These are phyloP conservation scores for Arabidopsis hybrid DNA, from an alignment of 441 rosid genomes.

Conservation along the genomic window DNA sequence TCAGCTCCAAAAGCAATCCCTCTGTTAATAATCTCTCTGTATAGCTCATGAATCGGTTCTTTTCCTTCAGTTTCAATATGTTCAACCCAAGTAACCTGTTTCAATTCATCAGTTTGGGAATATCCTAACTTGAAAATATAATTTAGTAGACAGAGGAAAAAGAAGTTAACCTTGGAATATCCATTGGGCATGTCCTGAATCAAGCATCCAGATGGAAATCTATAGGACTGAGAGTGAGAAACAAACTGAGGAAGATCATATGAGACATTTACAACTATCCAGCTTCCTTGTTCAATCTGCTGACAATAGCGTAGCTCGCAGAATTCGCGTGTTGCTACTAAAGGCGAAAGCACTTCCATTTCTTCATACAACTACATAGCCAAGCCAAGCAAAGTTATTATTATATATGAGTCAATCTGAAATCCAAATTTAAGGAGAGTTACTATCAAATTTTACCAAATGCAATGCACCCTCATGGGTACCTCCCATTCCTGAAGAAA, in stretches of 20 bases:
- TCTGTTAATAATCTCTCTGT: slow-evolving; percentile 64
- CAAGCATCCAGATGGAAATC: slow-evolving; percentile 96
- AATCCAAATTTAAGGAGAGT: not conserved
- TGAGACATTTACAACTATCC: slow-evolving; percentile 89
- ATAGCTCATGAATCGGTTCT: slow-evolving; percentile 60
- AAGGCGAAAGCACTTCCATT: slow-evolving; percentile 88
- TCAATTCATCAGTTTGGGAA: not conserved
- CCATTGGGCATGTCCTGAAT: slow-evolving; percentile 98
- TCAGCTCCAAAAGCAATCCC: slow-evolving; percentile 95
- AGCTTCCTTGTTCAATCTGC: slow-evolving; percentile 88
- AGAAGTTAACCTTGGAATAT: slow-evolving; percentile 74
- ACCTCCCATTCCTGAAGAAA: slow-evolving; percentile 72
- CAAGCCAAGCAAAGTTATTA: slow-evolving; percentile 29
- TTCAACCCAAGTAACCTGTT: slow-evolving; percentile 94
- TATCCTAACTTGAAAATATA: slow-evolving; percentile 15
- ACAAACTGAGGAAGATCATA: slow-evolving; percentile 78
- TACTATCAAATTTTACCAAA: slow-evolving; percentile 59
- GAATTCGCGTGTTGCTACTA: slow-evolving; percentile 82
- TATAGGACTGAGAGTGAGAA: slow-evolving; percentile 61
- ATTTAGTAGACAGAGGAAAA: not conserved
- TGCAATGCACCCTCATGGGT: slow-evolving; percentile 73
- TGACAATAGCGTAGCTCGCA: slow-evolving; percentile 82
- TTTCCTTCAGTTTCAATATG: slow-evolving; percentile 87
- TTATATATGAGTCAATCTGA: slow-evolving; percentile 12
- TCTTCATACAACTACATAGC: slow-evolving; percentile 82